Conservation (phyloP, 352 stramenopile species). For the Globisporangium takayamanum region DNA sequence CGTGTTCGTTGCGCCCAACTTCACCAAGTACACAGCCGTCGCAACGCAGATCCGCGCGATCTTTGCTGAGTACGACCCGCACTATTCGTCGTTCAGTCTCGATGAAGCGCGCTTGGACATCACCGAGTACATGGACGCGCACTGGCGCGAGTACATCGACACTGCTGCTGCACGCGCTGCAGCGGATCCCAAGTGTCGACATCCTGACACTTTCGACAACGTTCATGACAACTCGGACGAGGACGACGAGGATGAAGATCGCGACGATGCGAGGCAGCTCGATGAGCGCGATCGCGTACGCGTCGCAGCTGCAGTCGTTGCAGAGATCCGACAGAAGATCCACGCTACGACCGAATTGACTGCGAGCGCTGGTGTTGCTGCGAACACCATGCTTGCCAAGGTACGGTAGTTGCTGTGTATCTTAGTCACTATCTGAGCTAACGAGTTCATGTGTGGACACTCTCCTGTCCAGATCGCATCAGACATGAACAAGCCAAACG, state of each 20-base stretch:
- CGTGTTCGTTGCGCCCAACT: slow-evolving; percentile 90
- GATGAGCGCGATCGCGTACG: slow-evolving; percentile 18
- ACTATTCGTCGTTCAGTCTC: slow-evolving; percentile 88
- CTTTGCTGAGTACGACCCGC: slow-evolving; percentile 91
- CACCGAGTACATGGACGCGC: slow-evolving; percentile 73
- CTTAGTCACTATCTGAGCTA: not conserved
- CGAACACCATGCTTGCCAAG: slow-evolving; percentile 93
- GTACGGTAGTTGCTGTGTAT: slow-evolving; percentile 19
- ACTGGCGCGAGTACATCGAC: slow-evolving; percentile 45
- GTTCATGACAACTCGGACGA: slow-evolving; percentile 1
- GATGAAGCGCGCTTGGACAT: slow-evolving; percentile 96
- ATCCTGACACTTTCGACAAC: not conserved
- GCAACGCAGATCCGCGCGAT: slow-evolving; percentile 68
- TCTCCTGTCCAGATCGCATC: slow-evolving; percentile 75
- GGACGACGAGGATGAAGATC: slow-evolving; percentile 10
- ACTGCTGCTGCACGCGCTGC: not conserved
- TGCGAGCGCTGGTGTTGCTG: slow-evolving; percentile 90
- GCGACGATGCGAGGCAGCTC: not conserved
- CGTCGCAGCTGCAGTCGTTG: slow-evolving; percentile 58
- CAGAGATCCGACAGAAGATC: slow-evolving; percentile 83
- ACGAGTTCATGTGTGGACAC: not conserved
- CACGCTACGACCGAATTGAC: slow-evolving; percentile 87
- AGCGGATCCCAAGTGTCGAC: too few relatives aligned
- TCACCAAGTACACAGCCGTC: slow-evolving; percentile 88
- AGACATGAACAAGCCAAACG: slow-evolving; percentile 96